Conservation (phyloP, 495 filamentous ascomycete genomes). For the Trichoderma orchidacearum region DNA sequence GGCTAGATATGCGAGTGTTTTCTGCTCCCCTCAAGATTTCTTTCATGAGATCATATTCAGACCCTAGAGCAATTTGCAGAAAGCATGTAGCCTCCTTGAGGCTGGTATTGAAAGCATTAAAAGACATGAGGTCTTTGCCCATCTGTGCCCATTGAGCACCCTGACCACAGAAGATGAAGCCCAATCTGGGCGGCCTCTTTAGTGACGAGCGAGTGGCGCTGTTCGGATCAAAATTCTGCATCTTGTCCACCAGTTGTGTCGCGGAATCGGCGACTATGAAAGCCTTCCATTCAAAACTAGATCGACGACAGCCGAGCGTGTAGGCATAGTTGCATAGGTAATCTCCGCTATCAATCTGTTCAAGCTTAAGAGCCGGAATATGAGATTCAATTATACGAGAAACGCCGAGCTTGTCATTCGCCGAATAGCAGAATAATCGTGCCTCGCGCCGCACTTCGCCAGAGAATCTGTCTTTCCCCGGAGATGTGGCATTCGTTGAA, state of each 20-base stretch:
- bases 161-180: conserved; percentile 9
- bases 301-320: conserved; percentile 4
- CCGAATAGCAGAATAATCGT: conserved; percentile 1
- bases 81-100: conserved; percentile 3
- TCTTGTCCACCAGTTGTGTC: not conserved
- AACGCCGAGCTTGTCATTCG: conserved; percentile 1
- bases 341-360: not conserved
- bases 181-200: not conserved
- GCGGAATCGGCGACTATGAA: conserved; percentile 1
- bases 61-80: conserved; percentile 5
- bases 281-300: not conserved
- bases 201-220: not conserved
- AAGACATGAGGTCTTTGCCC: conserved; percentile 21
- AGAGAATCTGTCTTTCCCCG: not conserved
- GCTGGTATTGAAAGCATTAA: conserved; percentile 4
- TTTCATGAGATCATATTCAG: conserved; percentile 12
- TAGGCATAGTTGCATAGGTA: conserved; percentile 3
- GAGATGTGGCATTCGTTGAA: not conserved
- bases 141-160: conserved; percentile 24
- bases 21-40: conserved; percentile 9
- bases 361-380: not conserved
- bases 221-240: not conserved
- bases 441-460: not conserved
- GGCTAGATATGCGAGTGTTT: conserved; percentile 11
- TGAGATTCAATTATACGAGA: not conserved